Evolutionary conservation across 1,139 yeast genomes (phyloP).

Genomic region (Blastobotrys serpentis): DNA sequence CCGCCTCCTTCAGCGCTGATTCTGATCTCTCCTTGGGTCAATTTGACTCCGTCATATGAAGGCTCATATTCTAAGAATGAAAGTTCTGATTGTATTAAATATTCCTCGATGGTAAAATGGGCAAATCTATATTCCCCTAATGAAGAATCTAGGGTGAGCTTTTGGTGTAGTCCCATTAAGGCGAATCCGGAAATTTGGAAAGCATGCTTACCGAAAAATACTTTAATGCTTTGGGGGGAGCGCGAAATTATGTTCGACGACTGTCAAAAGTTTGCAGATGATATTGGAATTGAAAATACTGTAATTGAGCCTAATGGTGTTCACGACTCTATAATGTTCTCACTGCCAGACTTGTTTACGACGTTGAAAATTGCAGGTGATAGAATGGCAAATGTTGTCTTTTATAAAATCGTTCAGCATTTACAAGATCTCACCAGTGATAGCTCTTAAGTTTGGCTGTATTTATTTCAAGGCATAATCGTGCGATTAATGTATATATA

Average conservation of each 20-base stretch:
- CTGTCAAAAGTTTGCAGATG: conserved; percentile 1
- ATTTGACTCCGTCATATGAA: conserved; percentile 28
- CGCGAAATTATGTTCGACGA: conserved; percentile 8
- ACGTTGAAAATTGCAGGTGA: conserved; percentile 3
- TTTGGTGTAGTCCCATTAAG: conserved; percentile 11
- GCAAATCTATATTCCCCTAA: conserved; percentile 6
- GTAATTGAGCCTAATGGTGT: conserved; percentile 4
- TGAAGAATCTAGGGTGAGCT: background rate
- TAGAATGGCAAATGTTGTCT: conserved; percentile 6
- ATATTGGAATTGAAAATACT: background rate
- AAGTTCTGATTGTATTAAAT: conserved; percentile 3
- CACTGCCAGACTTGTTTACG: conserved; percentile 1
- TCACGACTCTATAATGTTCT: conserved; percentile 11
- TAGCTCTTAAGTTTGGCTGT: background rate
- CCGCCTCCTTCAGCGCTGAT: conserved; percentile 43
- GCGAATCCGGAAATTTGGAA: conserved; percentile 1
- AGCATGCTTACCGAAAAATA: conserved; percentile 8
- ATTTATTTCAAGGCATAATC: background rate
- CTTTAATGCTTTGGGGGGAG: conserved; percentile 9
- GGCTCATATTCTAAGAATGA: conserved; percentile 9
- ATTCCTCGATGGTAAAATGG: conserved; percentile 1
- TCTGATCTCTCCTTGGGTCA: conserved; percentile 48
- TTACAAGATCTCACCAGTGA: background rate
- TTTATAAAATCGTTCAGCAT: background rate
- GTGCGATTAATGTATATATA: background rate